Conservation (phyloP, 1,284 basidiomycete species). For the Hymenochaete sp. region DNA sequence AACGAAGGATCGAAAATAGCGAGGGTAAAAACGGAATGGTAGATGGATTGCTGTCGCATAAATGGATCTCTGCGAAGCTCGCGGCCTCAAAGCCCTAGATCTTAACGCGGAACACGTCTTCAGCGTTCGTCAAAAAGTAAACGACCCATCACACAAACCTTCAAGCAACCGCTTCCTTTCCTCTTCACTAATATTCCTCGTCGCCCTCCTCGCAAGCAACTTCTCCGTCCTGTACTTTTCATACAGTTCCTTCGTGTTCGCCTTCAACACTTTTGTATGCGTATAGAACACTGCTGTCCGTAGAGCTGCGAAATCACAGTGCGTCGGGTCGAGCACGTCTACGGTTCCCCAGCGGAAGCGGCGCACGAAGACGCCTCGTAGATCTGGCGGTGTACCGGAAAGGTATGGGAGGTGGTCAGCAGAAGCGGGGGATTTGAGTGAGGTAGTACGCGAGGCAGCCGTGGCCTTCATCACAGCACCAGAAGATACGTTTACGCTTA, state of each 20-base stretch:
- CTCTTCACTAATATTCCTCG: constrained; percentile 63
- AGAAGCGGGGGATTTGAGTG: constrained; percentile 22
- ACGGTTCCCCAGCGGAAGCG: constrained; percentile 77
- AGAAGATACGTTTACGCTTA: constrained; percentile 3
- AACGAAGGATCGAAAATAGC: too few relatives aligned
- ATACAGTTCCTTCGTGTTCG: constrained; percentile 71
- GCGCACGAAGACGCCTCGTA: constrained; percentile 63
- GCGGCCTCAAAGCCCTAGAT: constrained; percentile 36
- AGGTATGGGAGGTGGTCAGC: constrained; percentile 31
- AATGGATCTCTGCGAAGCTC: too few relatives aligned
- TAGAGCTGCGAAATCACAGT: constrained; percentile 77
- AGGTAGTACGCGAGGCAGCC: constrained; percentile 25
- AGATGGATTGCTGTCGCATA: too few relatives aligned
- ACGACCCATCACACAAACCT: constrained; percentile 35
- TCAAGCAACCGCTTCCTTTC: constrained; percentile 60
- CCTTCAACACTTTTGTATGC: constrained; percentile 73
- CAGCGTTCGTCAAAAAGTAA: not conserved
- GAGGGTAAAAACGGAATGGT: too few relatives aligned
- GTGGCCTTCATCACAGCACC: constrained; percentile 25
- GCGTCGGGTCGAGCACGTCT: constrained; percentile 72
- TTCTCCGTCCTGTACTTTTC: constrained; percentile 80
- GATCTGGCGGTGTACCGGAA: constrained; percentile 48
- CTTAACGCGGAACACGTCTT: constrained; percentile 24
- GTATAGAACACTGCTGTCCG: constrained; percentile 71
- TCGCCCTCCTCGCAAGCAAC: constrained; percentile 71